Evolutionary conservation across 108 stramenopile species (phyloP), one percentile per base, ranked within the genome.

Genomic region (Cyclostephanos invisitatus): DNA sequence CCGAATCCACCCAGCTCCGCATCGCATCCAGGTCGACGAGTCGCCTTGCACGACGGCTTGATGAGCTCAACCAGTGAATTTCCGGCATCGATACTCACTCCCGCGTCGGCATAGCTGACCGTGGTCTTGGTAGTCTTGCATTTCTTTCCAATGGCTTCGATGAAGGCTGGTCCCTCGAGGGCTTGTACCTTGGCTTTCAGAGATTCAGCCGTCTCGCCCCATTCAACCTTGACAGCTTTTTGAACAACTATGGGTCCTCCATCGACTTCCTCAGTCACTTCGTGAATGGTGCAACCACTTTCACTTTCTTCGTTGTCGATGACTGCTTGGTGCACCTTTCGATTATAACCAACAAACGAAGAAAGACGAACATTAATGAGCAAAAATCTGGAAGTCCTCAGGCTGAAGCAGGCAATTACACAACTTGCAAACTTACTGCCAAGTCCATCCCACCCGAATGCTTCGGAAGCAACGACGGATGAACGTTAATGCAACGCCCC

Each of bases 361-460:
- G 44, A 36, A n/a, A 48, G 35, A 42, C 48, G 18, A 65, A 50
- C 57, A 17, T 32, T 48, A 6, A 24, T 28, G 3, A 64, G 46
- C n/a, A 27, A 22, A n/a, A 28, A 63, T 6, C 27, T n/a, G 38
- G 18, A 38, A 70, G 56, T 37, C n/a, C 32, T 42, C 32, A 17
- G 10, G 1, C 46, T 2, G 38, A 44, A 22, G 27, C 9, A 27
- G 11, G 46, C 17, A 28, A 14, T 29, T 29, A 1, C 15, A 28
- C 17, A 4, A 29, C 4, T 32, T 35, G 15, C 36, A 18, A 64
- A 64, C 81, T 76, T 57, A 82, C 83, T 20, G 68, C 86, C 53
- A 94, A 67, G 79, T 99, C 99, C 99, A 99, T 99, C n/a, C 97
- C 96, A 2, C 99, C 99, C 44, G 97, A 97, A 83, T 97, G 96